phyloP scores from a whole-genome alignment of 768 basidiomycete species.

The Mycena metata region DNA sequence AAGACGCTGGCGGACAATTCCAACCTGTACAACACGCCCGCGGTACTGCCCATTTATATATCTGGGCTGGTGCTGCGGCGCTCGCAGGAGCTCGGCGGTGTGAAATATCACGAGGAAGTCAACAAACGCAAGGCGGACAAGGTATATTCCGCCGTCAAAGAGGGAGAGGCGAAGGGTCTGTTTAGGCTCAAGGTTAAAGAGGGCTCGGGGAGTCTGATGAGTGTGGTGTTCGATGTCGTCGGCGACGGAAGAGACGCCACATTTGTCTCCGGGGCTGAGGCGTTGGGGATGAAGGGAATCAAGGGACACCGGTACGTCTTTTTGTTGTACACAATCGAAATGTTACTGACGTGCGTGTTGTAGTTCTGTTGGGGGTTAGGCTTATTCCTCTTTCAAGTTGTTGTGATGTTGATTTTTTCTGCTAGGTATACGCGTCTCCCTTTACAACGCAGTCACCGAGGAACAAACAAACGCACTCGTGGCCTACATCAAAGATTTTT shows the following conservation, averaged over 20 bases:
- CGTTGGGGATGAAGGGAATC: conserved; percentile 83
- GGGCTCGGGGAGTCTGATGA: conserved; percentile 66
- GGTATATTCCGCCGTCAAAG: too few relatives aligned
- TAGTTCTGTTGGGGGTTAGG: conserved; percentile 39
- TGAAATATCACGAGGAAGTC: conserved; percentile 53
- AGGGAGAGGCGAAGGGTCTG: background rate
- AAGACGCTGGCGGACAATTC: conserved; percentile 81
- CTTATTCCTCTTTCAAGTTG: background rate
- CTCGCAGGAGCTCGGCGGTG: conserved; percentile 73
- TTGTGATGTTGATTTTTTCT: background rate
- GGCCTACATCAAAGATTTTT: conserved; percentile 71
- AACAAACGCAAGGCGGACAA: background rate
- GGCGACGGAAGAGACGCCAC: conserved; percentile 77
- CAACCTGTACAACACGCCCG: conserved; percentile 94
- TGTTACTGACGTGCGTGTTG: conserved; percentile 3
- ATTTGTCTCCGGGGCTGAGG: conserved; percentile 89
- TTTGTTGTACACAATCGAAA: conserved; percentile 8
- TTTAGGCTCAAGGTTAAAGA: conserved; percentile 36
- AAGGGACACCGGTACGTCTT: conserved; percentile 90
- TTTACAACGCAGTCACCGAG: conserved; percentile 91
- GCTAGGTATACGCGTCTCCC: conserved; percentile 83
- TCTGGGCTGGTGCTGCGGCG: conserved; percentile 86
- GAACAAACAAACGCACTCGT: conserved; percentile 75
- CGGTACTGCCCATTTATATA: conserved; percentile 92
- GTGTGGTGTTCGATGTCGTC: conserved; percentile 85